These are phyloP conservation scores for Citrus reticulata DNA, from an alignment of 345 rosid genomes.

Conservation along the genomic window DNA sequence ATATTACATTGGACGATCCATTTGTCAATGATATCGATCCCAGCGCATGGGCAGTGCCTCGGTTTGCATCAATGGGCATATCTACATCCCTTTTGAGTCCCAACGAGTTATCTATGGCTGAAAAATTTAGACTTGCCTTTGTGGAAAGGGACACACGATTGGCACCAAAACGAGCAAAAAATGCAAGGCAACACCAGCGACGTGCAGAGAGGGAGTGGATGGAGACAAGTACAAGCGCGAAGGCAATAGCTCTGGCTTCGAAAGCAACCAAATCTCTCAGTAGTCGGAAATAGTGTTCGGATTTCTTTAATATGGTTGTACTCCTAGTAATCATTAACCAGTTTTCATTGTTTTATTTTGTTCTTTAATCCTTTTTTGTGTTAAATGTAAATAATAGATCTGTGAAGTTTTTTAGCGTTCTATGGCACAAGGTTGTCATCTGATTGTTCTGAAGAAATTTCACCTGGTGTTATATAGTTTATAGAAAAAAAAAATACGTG, in stretches of 20 bases:
- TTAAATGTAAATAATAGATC: background rate
- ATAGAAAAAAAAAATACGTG: too few relatives aligned
- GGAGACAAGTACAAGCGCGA: constrained; percentile 48
- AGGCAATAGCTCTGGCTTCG: constrained; percentile 63
- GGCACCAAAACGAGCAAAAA: constrained; percentile 94
- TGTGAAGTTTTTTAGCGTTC: background rate
- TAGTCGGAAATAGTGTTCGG: constrained; percentile 23
- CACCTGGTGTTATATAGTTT: too few relatives aligned
- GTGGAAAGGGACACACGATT: constrained; percentile 71
- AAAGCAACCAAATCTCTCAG: constrained; percentile 49
- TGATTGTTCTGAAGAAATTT: background rate
- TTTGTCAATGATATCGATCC: constrained; percentile 61
- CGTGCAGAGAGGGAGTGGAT: constrained; percentile 80
- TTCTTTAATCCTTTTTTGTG: background rate
- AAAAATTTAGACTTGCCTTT: constrained; percentile 81
- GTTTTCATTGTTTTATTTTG: background rate
- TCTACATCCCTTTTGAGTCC: constrained; percentile 26
- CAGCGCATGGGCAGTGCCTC: constrained; percentile 46
- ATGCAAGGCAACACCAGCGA: constrained; percentile 77
- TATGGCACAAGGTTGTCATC: too few relatives aligned
- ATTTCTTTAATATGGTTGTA: background rate
- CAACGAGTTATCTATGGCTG: constrained; percentile 63
- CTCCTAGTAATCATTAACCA: background rate
- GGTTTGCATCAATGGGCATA: constrained; percentile 27
- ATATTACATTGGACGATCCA: constrained; percentile 52